Conservation (phyloP, 2,329 filamentous ascomycete genomes). For the Knufia fluminis region DNA sequence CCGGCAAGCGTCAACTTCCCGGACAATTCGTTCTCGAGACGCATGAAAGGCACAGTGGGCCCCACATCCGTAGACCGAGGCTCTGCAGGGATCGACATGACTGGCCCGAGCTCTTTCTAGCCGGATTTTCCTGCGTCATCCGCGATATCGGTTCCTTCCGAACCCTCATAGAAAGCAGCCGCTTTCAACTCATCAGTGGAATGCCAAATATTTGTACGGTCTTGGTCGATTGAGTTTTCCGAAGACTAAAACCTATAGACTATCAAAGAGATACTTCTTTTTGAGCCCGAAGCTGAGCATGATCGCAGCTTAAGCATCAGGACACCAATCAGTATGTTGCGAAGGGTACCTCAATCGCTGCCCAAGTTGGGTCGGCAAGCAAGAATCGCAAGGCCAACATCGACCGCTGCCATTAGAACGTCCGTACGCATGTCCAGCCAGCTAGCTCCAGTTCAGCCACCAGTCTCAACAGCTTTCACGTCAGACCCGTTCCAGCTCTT, state of each 20-base stretch:
- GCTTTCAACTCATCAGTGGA: not conserved
- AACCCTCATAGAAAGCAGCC: not conserved
- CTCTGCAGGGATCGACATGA: not conserved
- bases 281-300: not conserved
- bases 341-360: slow-evolving; percentile 16
- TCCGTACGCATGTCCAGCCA: slow-evolving; percentile 8
- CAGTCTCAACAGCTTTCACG: slow-evolving; percentile 51
- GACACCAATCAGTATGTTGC: slow-evolving; percentile 13
- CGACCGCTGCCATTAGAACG: not conserved
- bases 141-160: slow-evolving; percentile 3
- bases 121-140: not conserved
- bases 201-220: not conserved
- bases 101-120: not conserved
- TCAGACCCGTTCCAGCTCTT: slow-evolving; percentile 81
- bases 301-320: not conserved
- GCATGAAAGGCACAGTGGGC: not conserved
- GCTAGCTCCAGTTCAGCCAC: slow-evolving; percentile 49
- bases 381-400: not conserved
- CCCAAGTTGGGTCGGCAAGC: slow-evolving; percentile 12
- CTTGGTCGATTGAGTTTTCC: not conserved
- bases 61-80: not conserved
- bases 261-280: not conserved
- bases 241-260: not conserved
- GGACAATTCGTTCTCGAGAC: not conserved
- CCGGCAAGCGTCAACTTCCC: not conserved